These are phyloP conservation scores for Calonectria montana DNA, from an alignment of 2,329 filamentous ascomycete species.

Conservation along the genomic window DNA sequence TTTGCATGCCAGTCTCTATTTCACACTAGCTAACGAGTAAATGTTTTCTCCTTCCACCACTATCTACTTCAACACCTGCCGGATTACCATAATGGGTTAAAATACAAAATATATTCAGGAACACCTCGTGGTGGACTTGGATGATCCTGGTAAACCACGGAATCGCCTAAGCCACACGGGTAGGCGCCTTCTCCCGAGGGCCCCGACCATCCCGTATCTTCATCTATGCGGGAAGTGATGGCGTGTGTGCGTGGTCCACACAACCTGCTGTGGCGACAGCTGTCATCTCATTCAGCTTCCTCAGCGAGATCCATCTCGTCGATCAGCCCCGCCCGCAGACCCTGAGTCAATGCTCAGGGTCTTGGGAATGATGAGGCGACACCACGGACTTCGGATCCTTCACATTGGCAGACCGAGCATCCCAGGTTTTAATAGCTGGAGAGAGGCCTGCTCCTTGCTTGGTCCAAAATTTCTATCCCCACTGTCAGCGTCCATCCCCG, in stretches of 20 bases:
- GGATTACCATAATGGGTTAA: not conserved
- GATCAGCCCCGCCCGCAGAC: slow-evolving; percentile 2
- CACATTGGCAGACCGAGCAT: not conserved
- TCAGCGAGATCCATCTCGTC: slow-evolving; percentile 15
- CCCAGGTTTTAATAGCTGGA: not conserved
- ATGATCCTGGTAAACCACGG: slow-evolving; percentile 16
- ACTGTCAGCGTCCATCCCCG: slow-evolving; percentile 12
- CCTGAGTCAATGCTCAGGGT: not conserved
- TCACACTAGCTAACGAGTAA: not conserved
- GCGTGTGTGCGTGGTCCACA: slow-evolving; percentile 18
- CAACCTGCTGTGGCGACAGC: not conserved
- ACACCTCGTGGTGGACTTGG: slow-evolving; percentile 19
- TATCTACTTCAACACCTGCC: not conserved
- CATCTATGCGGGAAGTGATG: slow-evolving; percentile 15
- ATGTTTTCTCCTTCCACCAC: not conserved
- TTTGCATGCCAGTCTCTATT: not conserved
- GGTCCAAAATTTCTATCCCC: not conserved
- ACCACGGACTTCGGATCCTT: slow-evolving; percentile 1
- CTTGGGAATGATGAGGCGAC: not conserved
- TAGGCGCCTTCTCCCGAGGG: slow-evolving; percentile 7
- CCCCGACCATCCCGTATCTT: slow-evolving; percentile 10
- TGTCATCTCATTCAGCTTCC: slow-evolving; percentile 14
- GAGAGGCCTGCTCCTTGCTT: slow-evolving; percentile 3
- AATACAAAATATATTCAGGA: not conserved
- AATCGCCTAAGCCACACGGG: slow-evolving; percentile 1